Evolutionary conservation across 495 filamentous ascomycete genomes (phyloP), one percentile per base, ranked within the genome.

Genomic region (Trichoderma erinaceum): DNA sequence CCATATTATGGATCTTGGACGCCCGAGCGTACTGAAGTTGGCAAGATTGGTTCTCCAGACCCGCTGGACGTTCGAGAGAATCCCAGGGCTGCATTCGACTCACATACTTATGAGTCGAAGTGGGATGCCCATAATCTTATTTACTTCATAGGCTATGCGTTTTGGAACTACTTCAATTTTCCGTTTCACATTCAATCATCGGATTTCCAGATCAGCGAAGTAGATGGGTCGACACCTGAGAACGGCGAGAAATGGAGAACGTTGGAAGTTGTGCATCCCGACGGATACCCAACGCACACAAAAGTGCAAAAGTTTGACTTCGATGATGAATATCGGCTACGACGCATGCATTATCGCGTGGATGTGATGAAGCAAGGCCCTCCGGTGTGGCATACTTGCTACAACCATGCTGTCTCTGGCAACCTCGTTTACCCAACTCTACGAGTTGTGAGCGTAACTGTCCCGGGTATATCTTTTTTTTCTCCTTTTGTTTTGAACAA

Each of bases 141-240:
- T 23, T 61, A 27, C 10, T 61, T 61, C 21, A 18, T 29, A 0
- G 21, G 52, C 25, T 61, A 61, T 27, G 52, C 52, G 8, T 61
- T 27, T 61, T 61, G 21, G 52, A 61, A 61, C 52, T 61, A 61
- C 21, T 61, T 61, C 25, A 61, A 61, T 23, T 29, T 61, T 29
- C 52, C 52, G 15, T 61, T 61, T 21, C 27, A 61, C 21, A 23
- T 61, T 5, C 21, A 27, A 12, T 23, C 7, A 3, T 8, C 52
- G 15, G 52, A 61, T 8, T 29, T 61, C 23, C 4, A 27, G 12
- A 29, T 23, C 15, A 1, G 2, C 4, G 21, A 61, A 13, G 6
- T 61, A 29, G 52, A 61, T 13, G 21, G 25, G 10, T 23, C 25
- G 52, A 61, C 21, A 6, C 23, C 1, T 13, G 52, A 61, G 52